Evolutionary conservation across 2,329 filamentous ascomycete genomes (phyloP), one percentile per base, ranked within the genome.

Genomic region (Leptographium radiaticola): DNA sequence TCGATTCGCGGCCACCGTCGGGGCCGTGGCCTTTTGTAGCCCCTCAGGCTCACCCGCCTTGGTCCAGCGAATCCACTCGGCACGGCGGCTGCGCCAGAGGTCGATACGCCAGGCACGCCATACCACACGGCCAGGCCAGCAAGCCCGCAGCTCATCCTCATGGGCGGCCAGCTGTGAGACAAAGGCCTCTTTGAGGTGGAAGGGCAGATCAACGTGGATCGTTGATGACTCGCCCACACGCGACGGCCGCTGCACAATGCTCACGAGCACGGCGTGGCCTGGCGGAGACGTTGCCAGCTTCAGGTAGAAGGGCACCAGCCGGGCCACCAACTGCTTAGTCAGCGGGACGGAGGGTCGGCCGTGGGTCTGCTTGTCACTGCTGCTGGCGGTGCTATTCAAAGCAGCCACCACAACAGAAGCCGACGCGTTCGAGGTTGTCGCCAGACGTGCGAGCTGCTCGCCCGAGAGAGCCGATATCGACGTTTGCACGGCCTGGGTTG

Each of bases 401-500:
- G 77, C 75, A 9, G 73, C 71, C n/a, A 70, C 67, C 47, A 81
- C 65, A 42, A 81, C 67, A 9, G 71, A 65, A 52, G 76, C 68
- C 46, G 76, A 75, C 4, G 75, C 69, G 46, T 70, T 66, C 2
- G 75, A 76, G 0, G 70, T 66, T 1, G 70, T 84, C 31, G 87
- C 83, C 53, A 97, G 79, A 42, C 75, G 71, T 36, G 88, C 65
- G 53, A 83, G 73, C 25, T 71, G 76, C 52, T 73, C 77, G 47
- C 70, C 65, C 12, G 74, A 71, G 59, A 86, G 75, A 5, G 79
- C 72, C 20, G 84, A 70, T 30, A 93, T 68, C n/a, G 84, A 80
- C 16, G 83, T 78, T 64, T 93, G 87, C 36, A 95, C 78, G 12
- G 90, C 75, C 51, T 80, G 80, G 54, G 79, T 76, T 2, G 90